These are phyloP conservation scores for Coemansia sp. DNA, from an alignment of 192 early-diverging fungal genomes.

Conservation along the genomic window DNA sequence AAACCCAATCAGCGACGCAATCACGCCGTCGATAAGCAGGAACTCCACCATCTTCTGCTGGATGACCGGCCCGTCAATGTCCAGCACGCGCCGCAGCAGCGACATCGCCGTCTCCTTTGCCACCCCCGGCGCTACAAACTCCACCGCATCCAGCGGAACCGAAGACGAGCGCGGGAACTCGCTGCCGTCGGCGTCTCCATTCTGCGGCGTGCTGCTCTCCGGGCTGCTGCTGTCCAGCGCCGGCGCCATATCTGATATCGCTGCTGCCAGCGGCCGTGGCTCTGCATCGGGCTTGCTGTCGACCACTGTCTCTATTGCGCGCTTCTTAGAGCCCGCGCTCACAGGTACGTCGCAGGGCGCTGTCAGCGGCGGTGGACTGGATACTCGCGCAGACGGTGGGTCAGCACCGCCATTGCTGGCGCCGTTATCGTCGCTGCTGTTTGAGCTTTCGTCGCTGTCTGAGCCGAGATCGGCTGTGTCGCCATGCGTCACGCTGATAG, in stretches of 20 bases:
- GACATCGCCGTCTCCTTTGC: conserved; percentile 45
- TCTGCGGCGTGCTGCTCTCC: not conserved
- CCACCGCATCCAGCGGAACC: conserved; percentile 30
- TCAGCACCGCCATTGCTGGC: not conserved
- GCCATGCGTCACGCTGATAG: conserved; percentile 4
- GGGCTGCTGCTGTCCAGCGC: not conserved
- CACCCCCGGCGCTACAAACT: conserved; percentile 52
- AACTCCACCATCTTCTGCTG: conserved; percentile 56
- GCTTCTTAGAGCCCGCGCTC: not conserved
- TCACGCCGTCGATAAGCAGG: conserved; percentile 52
- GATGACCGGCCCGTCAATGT: conserved; percentile 50
- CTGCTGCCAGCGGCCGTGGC: not conserved
- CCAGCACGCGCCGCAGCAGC: conserved; percentile 46
- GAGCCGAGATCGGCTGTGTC: not conserved
- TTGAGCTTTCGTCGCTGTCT: conserved; percentile 20
- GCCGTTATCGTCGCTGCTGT: not conserved
- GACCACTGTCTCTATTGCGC: not conserved
- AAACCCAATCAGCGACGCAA: conserved; percentile 49
- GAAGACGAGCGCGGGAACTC: conserved; percentile 20
- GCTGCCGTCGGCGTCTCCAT: not conserved
- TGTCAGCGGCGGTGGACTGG: not conserved
- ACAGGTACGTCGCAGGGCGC: not conserved
- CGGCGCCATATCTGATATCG: not conserved
- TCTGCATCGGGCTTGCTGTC: not conserved
- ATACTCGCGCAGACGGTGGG: not conserved